Percentiles rank a stretch among this genome's conserved stretches.
phyloP scores from a whole-genome alignment of 768 basidiomycete genomes.

The Phylloporus sp. region DNA sequence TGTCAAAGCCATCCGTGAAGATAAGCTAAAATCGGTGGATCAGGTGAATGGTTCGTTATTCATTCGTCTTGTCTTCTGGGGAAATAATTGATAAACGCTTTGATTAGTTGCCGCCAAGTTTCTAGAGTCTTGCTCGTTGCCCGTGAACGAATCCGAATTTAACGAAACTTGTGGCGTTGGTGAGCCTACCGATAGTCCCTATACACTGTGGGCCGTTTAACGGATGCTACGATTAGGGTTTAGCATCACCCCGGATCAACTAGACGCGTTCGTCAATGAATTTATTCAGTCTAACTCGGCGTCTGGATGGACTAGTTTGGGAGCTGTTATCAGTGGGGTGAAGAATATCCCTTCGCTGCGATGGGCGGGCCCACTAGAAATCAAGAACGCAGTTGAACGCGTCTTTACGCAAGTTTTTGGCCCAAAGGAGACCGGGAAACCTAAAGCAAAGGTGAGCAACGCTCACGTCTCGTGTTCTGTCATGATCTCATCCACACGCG shows the following conservation, averaged over 20 bases:
- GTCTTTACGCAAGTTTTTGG: slow-evolving; percentile 69
- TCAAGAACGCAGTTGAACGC: slow-evolving; percentile 77
- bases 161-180: slow-evolving; percentile 84
- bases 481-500: neutral
- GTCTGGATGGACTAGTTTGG: slow-evolving; percentile 74
- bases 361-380: slow-evolving; percentile 81
- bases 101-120: slow-evolving; percentile 62
- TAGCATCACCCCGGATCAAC: slow-evolving; percentile 63
- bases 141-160: slow-evolving; percentile 69
- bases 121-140: slow-evolving; percentile 53
- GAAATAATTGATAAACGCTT: slow-evolving; percentile 4
- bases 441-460: slow-evolving; percentile 57
- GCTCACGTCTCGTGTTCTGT: neutral
- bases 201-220: neutral
- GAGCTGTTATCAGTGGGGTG: slow-evolving; percentile 58
- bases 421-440: slow-evolving; percentile 59
- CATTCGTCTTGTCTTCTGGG: neutral
- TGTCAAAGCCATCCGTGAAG: slow-evolving; percentile 65
- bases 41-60: slow-evolving; percentile 74
- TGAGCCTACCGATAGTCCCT: slow-evolving; percentile 35
- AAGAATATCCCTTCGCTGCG: slow-evolving; percentile 61
- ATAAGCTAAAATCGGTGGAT: slow-evolving; percentile 72
- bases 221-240: slow-evolving; percentile 57
- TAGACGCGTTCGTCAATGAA: slow-evolving; percentile 50
- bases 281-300: slow-evolving; percentile 55